Percentiles rank a stretch among this genome's conserved stretches.
Evolutionary conservation across 805 yeast species (phyloP).

Genomic region (Myxozyma monticola): DNA sequence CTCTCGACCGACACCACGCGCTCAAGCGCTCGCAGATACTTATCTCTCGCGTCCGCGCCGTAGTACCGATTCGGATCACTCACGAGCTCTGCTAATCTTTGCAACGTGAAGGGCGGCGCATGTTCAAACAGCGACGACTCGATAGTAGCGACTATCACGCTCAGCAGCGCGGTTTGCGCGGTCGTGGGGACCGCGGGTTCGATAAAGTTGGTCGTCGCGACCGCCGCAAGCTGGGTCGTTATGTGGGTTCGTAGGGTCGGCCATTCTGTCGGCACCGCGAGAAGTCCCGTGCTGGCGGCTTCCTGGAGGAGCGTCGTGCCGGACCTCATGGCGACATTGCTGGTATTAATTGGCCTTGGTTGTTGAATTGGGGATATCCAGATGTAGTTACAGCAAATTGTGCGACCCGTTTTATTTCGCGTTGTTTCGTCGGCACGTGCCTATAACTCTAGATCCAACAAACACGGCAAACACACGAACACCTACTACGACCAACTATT

Average conservation of each 20-base stretch:
- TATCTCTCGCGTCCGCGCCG: conserved; percentile 28
- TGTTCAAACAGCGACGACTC: background rate
- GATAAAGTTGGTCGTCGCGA: background rate
- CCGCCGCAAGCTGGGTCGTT: background rate
- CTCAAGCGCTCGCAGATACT: conserved; percentile 36
- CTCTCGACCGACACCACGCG: conserved; percentile 32
- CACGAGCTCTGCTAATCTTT: conserved; percentile 42
- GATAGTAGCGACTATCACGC: background rate
- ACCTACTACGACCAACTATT: too few species aligned
- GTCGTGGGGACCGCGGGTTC: background rate
- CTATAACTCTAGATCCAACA: too few species aligned
- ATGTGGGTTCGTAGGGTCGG: background rate
- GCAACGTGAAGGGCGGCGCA: conserved; percentile 44
- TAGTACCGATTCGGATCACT: conserved; percentile 34
- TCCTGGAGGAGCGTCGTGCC: background rate
- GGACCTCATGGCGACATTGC: too few species aligned
- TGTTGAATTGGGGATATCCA: too few species aligned
- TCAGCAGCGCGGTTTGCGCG: background rate
- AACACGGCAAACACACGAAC: too few species aligned
- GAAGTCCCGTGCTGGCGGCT: background rate
- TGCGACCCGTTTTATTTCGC: too few species aligned
- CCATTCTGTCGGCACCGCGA: background rate
- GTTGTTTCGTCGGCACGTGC: too few species aligned
- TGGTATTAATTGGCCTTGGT: too few species aligned
- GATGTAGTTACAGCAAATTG: too few species aligned